Percentiles rank a stretch among this genome's conserved stretches.
These are phyloP conservation scores for Symbiotaphrina buchneri DNA, from an alignment of 495 filamentous ascomycete genomes.

Conservation along the genomic window DNA sequence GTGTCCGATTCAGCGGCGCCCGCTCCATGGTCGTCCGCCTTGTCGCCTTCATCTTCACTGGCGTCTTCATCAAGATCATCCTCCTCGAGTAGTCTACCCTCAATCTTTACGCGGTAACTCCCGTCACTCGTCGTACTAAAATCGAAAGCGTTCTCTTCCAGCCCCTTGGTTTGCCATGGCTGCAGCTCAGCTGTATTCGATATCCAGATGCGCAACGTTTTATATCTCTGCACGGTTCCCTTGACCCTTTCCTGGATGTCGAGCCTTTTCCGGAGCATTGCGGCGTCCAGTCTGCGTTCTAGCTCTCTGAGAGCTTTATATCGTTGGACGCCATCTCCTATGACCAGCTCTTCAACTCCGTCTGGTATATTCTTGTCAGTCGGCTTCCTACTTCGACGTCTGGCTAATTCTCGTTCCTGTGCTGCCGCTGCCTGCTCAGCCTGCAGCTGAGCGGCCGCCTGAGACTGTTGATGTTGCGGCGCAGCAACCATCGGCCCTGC, in stretches of 20 bases:
- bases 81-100: slow-evolving; percentile 71
- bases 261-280: slow-evolving; percentile 83
- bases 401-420: slow-evolving; percentile 37
- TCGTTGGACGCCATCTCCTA: slow-evolving; percentile 60
- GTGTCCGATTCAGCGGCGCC: slow-evolving; percentile 14
- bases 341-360: slow-evolving; percentile 54
- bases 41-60: slow-evolving; percentile 18
- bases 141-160: slow-evolving; percentile 49
- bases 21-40: slow-evolving; percentile 36
- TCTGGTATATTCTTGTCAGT: slow-evolving; percentile 91
- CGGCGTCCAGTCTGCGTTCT: slow-evolving; percentile 75
- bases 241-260: slow-evolving; percentile 74
- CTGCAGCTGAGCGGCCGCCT: slow-evolving; percentile 18
- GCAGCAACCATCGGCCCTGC: slow-evolving; percentile 5
- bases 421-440: slow-evolving; percentile 30
- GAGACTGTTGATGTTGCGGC: not conserved
- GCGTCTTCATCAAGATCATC: slow-evolving; percentile 36
- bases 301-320: slow-evolving; percentile 69
- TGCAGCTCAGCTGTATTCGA: slow-evolving; percentile 90
- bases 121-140: slow-evolving; percentile 44
- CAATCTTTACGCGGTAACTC: slow-evolving; percentile 78
- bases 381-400: slow-evolving; percentile 63
- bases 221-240: slow-evolving; percentile 48
- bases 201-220: slow-evolving; percentile 82
- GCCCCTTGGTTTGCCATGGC: slow-evolving; percentile 56